Percentiles rank a stretch among this genome's conserved stretches.
These are phyloP conservation scores for Suillus americanus DNA, from an alignment of 768 basidiomycete genomes.

Conservation along the genomic window DNA sequence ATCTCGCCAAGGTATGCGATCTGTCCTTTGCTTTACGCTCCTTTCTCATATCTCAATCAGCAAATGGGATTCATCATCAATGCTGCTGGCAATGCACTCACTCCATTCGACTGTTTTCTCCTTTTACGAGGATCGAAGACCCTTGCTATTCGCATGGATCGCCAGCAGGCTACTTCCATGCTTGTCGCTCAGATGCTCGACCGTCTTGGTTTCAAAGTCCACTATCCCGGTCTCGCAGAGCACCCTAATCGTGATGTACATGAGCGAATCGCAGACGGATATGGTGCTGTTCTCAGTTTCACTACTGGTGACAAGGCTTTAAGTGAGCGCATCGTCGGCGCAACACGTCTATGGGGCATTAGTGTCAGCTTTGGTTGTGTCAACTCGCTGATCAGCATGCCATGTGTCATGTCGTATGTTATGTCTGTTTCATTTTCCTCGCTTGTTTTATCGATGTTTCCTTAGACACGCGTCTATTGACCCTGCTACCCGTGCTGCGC, in stretches of 20 bases:
- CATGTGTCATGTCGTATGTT: conserved; percentile 98
- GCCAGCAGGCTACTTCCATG: conserved; percentile 82
- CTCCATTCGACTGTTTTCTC: conserved; percentile 96
- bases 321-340: conserved; percentile 91
- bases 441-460: conserved; percentile 4
- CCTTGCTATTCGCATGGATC: conserved; percentile 92
- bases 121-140: conserved; percentile 96
- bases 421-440: conserved; percentile 3
- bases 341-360: conserved; percentile 94
- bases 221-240: conserved; percentile 85
- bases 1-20: conserved; percentile 72
- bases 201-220: conserved; percentile 81
- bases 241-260: conserved; percentile 91
- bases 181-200: conserved; percentile 86
- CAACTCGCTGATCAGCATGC: conserved; percentile 98
- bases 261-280: conserved; percentile 84
- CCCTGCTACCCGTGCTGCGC: conserved; percentile 89
- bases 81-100: conserved; percentile 88
- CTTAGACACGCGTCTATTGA: conserved; percentile 95
- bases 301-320: conserved; percentile 88
- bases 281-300: conserved; percentile 93
- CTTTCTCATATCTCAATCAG: conserved; percentile 36
- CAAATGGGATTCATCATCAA: conserved; percentile 92
- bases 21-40: background rate
- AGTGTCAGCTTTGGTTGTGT: conserved; percentile 98